These are phyloP conservation scores for Collybia mongolica DNA, from an alignment of 768 basidiomycete genomes.

Conservation along the genomic window DNA sequence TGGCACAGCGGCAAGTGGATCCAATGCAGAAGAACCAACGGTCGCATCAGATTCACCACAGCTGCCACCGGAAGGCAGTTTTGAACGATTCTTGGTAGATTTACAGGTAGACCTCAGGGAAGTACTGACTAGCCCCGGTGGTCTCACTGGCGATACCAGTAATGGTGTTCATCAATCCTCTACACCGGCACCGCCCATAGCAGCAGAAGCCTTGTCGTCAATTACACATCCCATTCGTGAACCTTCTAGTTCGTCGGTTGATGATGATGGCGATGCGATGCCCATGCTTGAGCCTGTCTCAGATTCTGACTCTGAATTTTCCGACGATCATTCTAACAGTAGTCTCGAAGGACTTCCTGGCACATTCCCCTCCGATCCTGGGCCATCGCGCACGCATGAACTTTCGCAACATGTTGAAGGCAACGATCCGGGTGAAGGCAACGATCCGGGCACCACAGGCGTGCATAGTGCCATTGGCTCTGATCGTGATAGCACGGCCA, in stretches of 20 bases:
- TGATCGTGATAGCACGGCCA: not conserved
- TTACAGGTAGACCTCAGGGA: conserved; percentile 70
- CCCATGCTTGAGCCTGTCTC: conserved; percentile 32
- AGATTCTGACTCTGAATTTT: conserved; percentile 36
- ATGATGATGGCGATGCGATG: conserved; percentile 15
- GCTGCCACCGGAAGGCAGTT: conserved; percentile 58
- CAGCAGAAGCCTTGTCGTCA: not conserved
- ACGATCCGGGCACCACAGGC: not conserved
- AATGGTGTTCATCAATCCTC: not conserved
- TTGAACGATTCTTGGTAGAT: conserved; percentile 80
- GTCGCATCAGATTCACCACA: conserved; percentile 9
- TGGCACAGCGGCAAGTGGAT: conserved; percentile 1
- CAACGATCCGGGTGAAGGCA: not conserved
- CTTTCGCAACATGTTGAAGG: not conserved
- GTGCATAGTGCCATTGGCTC: not conserved
- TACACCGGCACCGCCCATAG: not conserved
- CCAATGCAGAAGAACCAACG: not conserved
- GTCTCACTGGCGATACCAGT: not conserved
- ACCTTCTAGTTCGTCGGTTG: not conserved
- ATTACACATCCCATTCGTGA: not conserved
- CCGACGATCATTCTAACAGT: conserved; percentile 18
- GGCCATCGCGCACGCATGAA: not conserved
- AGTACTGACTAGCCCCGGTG: conserved; percentile 41
- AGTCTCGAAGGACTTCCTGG: not conserved
- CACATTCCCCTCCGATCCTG: conserved; percentile 6